Base-by-base conservation (phyloP, 129 eudicot genomes). In the carrot (Daucus carota) region DNA sequence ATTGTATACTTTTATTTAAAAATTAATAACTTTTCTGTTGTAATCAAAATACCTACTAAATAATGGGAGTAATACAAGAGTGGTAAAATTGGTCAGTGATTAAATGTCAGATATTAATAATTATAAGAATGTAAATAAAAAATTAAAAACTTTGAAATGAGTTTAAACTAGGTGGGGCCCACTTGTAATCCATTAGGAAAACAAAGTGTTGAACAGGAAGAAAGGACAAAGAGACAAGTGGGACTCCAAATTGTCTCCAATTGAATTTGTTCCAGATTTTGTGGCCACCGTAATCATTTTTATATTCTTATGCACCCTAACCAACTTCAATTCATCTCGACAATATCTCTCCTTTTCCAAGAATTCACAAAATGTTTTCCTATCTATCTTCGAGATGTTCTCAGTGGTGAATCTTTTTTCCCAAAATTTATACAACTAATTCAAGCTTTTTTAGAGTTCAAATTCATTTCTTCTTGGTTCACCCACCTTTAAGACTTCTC, bases 151-250 rank as follows among this genome's bases (percentile, higher is more conserved):
- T n/a, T n/a, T n/a, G n/a, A n/a, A 36, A 1, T 36, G 40, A 40
- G 43, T 3, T 40, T 40, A 22, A 52, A 52, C 5, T 43, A 3
- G 75, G 75, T 43, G 40, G 57, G 15, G 57, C 57, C 75, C 46
- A 11, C 18, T 2, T 74, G 77, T 52, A 18, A 74, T 10, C 70
- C 70, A 74, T 17, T 52, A 34, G 16, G 43, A 54, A 26, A 50
- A 28, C 70, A 74, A 74, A 33, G 34, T 57, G 68, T 22, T 24
- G 48, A 75, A 76, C 10, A 14, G 40, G 62, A 9, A 24, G 12
- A 71, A 20, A 75, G 72, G 71, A 62, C 79, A 76, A 29, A 71
- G 28, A 76, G 60, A 76, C 79, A 43, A 76, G 72, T 60, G 28
- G 54, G 73, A 70, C 69, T 10, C 72, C 45, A 38, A 75, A 4